These are phyloP conservation scores for Lagenidium giganteum DNA, from an alignment of 352 stramenopile genomes.

Conservation along the genomic window DNA sequence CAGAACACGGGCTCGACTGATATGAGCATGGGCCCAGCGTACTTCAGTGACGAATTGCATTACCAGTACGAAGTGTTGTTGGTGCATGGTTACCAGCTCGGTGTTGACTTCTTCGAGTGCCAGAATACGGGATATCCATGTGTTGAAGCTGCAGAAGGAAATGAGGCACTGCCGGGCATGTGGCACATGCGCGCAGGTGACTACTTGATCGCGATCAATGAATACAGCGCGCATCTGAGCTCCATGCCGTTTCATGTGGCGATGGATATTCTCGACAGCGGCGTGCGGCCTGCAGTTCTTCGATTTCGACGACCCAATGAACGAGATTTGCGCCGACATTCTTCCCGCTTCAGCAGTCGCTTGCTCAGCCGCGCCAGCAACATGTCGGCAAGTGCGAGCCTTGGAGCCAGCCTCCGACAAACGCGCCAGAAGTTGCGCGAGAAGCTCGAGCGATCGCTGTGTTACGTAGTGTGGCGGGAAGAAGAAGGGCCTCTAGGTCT, in stretches of 20 bases:
- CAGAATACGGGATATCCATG: constrained; percentile 44
- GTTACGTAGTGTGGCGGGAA: constrained; percentile 66
- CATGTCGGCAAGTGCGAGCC: too few species aligned
- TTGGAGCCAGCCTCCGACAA: too few species aligned
- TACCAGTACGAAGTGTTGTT: constrained; percentile 55
- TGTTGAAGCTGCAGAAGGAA: constrained; percentile 46
- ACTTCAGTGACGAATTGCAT: constrained; percentile 14
- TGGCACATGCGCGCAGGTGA: constrained; percentile 58
- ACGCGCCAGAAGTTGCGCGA: constrained; percentile 36
- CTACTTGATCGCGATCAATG: constrained; percentile 58
- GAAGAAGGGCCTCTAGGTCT: constrained; percentile 57
- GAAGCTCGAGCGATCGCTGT: constrained; percentile 46
- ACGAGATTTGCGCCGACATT: constrained; percentile 32
- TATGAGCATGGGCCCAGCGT: not conserved
- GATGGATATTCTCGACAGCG: constrained; percentile 51
- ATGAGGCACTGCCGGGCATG: constrained; percentile 59
- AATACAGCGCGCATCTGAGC: constrained; percentile 28
- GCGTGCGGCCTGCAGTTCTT: constrained; percentile 54
- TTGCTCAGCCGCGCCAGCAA: too few species aligned
- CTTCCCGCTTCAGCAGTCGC: constrained; percentile 10
- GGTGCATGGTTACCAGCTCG: constrained; percentile 52
- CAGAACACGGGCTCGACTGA: not conserved
- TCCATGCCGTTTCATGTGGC: constrained; percentile 38
- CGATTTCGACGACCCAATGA: constrained; percentile 45
- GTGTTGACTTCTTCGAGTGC: constrained; percentile 40